Evolutionary conservation across 2,329 filamentous ascomycete genomes (phyloP).

Genomic region (Ophiostoma populinum): DNA sequence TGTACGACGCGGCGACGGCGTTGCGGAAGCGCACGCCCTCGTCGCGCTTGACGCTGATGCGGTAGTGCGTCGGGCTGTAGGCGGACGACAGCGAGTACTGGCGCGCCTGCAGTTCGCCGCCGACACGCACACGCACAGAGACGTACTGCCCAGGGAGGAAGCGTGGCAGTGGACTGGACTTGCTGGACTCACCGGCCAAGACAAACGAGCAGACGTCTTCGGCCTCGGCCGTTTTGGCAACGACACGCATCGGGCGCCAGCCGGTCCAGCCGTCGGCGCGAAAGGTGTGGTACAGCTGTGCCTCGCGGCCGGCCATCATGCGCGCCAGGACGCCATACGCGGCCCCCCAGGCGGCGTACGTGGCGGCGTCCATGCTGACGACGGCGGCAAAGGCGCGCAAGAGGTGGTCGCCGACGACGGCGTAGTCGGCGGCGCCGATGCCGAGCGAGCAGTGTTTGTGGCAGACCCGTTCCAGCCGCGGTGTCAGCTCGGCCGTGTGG

Average conservation of each 20-base stretch:
- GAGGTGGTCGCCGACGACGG: slow-evolving; percentile 51
- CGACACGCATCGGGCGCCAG: slow-evolving; percentile 51
- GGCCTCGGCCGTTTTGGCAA: slow-evolving; percentile 46
- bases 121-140: slow-evolving; percentile 37
- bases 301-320: slow-evolving; percentile 52
- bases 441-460: slow-evolving; percentile 59
- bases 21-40: slow-evolving; percentile 28
- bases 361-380: slow-evolving; percentile 43
- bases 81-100: slow-evolving; percentile 59
- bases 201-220: slow-evolving; percentile 56
- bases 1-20: slow-evolving; percentile 25
- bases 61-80: slow-evolving; percentile 38
- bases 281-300: slow-evolving; percentile 41
- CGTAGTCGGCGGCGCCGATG: slow-evolving; percentile 52
- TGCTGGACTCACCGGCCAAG: slow-evolving; percentile 21
- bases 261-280: slow-evolving; percentile 40
- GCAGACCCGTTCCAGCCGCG: slow-evolving; percentile 39
- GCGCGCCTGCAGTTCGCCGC: slow-evolving; percentile 36
- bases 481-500: slow-evolving; percentile 35
- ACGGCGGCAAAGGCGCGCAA: slow-evolving; percentile 49
- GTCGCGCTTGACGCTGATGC: slow-evolving; percentile 56
- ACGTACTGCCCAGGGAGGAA: slow-evolving; percentile 61
- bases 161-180: slow-evolving; percentile 36
- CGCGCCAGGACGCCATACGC: slow-evolving; percentile 60
- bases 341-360: slow-evolving; percentile 49